Evolutionary conservation across 805 yeast species (phyloP), one percentile per base, ranked within the genome.

Genomic region (Candida multigemmis): DNA sequence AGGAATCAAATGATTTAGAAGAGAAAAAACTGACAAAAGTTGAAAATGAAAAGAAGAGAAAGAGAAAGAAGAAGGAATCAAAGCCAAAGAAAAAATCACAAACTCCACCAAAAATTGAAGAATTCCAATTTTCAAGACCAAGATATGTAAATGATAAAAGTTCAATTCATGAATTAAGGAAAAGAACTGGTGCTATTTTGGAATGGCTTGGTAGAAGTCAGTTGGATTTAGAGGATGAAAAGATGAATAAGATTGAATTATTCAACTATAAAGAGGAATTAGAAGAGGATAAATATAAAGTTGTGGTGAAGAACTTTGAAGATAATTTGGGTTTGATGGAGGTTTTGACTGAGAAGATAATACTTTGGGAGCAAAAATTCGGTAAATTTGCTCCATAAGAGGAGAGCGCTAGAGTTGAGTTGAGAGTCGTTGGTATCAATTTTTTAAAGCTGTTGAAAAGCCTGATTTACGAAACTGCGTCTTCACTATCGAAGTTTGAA

Each of bases 161-260:
- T 3, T 71, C 86, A 3, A 52, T 87, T 34, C 69, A 71, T 40
- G 98, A 89, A 50, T 79, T 89, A 83, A 71, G 86, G 31, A 75
- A 84, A 44, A 68, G 98, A 33, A 81, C 86, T 2, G 79, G 84
- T 3, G 93, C 96, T 2, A 89, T 89, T 12, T 57, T 89, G 41
- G 97, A 91, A 53, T 91, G 87, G 66, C 70, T 89, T 14, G 84
- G 87, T 8, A 66, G 94, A 28, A 81, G 93, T 2, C 95, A 86
- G 50, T 53, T 77, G 35, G 97, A 89, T 44, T 56, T 89, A 34
- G 77, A 78, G 24, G 71, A 71, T 27, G 95, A 86, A 40, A 77
- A 77, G 38, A 56, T 65, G n/a, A 71, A 67, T 22, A 74, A 76
- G 29, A 38, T 56, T 16, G 66, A 61, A 31, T 45, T 76, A 27